Evolutionary conservation across 768 basidiomycete species (phyloP).

Genomic region (Hydnum rufescens): DNA sequence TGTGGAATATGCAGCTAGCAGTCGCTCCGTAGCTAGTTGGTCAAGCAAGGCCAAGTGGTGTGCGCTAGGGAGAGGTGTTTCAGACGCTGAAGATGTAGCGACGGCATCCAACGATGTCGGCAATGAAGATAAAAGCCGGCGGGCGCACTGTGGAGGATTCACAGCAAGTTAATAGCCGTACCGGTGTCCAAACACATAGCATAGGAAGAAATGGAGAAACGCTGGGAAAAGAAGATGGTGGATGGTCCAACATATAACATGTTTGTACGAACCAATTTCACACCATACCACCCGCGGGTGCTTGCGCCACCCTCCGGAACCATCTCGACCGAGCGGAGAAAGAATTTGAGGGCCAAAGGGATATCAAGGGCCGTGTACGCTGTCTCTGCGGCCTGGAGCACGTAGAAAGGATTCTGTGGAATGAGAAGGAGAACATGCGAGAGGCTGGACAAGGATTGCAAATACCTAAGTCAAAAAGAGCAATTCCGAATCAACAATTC

Average conservation of each 20-base stretch:
- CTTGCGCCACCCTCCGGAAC: slow-evolving; percentile 33
- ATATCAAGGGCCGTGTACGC: slow-evolving; percentile 64
- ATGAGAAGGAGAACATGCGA: slow-evolving; percentile 66
- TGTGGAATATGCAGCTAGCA: slow-evolving; percentile 1
- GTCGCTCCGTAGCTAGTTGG: slow-evolving; percentile 1
- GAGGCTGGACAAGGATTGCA: slow-evolving; percentile 48
- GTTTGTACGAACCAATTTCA: slow-evolving; percentile 49
- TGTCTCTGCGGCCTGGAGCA: slow-evolving; percentile 73
- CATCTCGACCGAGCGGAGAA: slow-evolving; percentile 65
- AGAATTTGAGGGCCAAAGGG: slow-evolving; percentile 58
- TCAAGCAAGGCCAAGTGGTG: background rate
- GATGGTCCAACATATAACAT: no score
- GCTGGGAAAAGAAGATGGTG: background rate
- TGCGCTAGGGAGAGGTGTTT: background rate
- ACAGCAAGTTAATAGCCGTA: background rate
- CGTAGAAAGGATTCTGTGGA: slow-evolving; percentile 72
- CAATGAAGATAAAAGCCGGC: no score
- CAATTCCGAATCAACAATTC: background rate
- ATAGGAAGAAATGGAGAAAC: background rate
- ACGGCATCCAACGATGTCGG: background rate
- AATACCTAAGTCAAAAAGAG: slow-evolving; percentile 31
- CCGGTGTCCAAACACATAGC: no score
- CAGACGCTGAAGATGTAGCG: background rate
- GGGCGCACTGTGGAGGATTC: background rate
- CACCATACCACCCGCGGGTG: slow-evolving; percentile 64